These are phyloP conservation scores for Aphanomyces euteiches DNA, from an alignment of 352 stramenopile genomes.

Conservation along the genomic window DNA sequence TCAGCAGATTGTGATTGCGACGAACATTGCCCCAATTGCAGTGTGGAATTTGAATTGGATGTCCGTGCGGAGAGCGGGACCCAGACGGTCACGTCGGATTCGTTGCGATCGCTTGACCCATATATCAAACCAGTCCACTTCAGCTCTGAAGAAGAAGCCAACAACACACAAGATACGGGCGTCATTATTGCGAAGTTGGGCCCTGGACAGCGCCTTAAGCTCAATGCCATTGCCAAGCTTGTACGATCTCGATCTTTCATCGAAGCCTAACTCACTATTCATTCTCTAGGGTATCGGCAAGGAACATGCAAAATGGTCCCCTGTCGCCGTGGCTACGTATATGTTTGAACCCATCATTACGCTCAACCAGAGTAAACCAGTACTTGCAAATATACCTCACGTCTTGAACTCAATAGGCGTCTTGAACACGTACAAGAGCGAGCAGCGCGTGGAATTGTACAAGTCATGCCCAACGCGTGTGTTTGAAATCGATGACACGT, in stretches of 20 bases:
- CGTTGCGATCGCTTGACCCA: slow-evolving; percentile 76
- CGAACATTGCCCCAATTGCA: slow-evolving; percentile 95
- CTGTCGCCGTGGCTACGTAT: slow-evolving; percentile 93
- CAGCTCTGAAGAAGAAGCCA: slow-evolving; percentile 84
- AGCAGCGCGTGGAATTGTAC: slow-evolving; percentile 95
- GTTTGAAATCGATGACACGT: slow-evolving; percentile 91
- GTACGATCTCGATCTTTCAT: slow-evolving; percentile 33
- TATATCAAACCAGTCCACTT: slow-evolving; percentile 85
- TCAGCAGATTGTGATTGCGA: slow-evolving; percentile 90
- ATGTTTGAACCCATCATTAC: slow-evolving; percentile 90
- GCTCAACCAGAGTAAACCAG: slow-evolving; percentile 60
- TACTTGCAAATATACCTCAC: background rate
- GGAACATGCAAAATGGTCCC: slow-evolving; percentile 97
- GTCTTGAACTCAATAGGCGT: slow-evolving; percentile 56
- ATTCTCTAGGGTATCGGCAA: slow-evolving; percentile 89
- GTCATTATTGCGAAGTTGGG: slow-evolving; percentile 97
- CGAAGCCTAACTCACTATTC: too few species aligned
- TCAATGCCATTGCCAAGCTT: slow-evolving; percentile 92
- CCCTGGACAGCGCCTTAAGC: slow-evolving; percentile 90
- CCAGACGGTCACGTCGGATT: slow-evolving; percentile 67
- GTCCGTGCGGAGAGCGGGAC: slow-evolving; percentile 75
- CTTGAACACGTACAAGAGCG: slow-evolving; percentile 88
- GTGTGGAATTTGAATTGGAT: slow-evolving; percentile 95
- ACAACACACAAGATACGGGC: slow-evolving; percentile 93
- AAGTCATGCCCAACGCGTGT: slow-evolving; percentile 94